phyloP scores from a whole-genome alignment of 2,329 filamentous ascomycete genomes.

The Aspergillus bombycis region DNA sequence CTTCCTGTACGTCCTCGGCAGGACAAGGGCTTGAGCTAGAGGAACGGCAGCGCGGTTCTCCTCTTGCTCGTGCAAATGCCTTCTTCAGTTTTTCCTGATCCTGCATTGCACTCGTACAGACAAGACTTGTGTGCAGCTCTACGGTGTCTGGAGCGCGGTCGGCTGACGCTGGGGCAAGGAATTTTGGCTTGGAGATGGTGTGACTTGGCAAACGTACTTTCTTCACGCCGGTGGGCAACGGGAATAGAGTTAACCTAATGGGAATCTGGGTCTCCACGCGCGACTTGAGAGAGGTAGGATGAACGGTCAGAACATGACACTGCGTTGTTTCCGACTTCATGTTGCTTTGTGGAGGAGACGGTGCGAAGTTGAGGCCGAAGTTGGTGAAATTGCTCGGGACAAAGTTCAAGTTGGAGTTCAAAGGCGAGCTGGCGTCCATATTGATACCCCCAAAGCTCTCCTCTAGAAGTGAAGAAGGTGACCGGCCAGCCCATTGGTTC shows the following conservation, averaged over 20 bases:
- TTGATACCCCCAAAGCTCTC: conserved; percentile 50
- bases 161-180: conserved; percentile 73
- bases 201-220: conserved; percentile 85
- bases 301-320: conserved; percentile 58
- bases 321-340: conserved; percentile 36
- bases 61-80: conserved; percentile 64
- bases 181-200: conserved; percentile 92
- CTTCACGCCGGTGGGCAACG: conserved; percentile 73
- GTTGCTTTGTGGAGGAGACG: conserved; percentile 31
- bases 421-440: conserved; percentile 48
- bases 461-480: conserved; percentile 48
- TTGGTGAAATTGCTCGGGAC: conserved; percentile 32
- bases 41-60: conserved; percentile 41
- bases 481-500: conserved; percentile 45
- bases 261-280: conserved; percentile 96
- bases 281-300: conserved; percentile 76
- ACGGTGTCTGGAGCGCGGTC: conserved; percentile 72
- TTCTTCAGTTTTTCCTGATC: conserved; percentile 67
- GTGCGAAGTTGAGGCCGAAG: conserved; percentile 43
- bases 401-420: conserved; percentile 45
- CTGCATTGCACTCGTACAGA: conserved; percentile 91
- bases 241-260: conserved; percentile 76
- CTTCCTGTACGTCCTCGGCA: conserved; percentile 62
- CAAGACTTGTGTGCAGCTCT: conserved; percentile 78
- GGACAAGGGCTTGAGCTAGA: conserved; percentile 43